Evolutionary conservation across 2,329 filamentous ascomycete species (phyloP).

Genomic region (Cylindrodendrum hubeiense): DNA sequence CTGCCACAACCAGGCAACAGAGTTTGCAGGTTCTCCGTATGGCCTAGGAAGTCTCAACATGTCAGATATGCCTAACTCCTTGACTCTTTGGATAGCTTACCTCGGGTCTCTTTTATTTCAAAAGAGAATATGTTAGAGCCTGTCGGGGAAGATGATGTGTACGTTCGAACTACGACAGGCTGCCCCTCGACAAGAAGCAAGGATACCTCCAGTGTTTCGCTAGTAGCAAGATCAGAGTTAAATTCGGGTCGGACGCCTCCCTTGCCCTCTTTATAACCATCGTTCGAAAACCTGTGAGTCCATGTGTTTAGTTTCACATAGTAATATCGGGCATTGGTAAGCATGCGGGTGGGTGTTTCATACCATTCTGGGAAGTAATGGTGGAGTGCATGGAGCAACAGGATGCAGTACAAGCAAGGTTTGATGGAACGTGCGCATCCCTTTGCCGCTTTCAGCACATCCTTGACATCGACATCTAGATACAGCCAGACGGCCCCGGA

Average conservation of each 20-base stretch:
- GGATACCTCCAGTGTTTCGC: not conserved
- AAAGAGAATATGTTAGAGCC: not conserved
- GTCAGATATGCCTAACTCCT: not conserved
- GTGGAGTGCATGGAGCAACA: not conserved
- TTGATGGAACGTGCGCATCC: not conserved
- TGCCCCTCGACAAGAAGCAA: not conserved
- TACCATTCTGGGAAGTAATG: conserved; percentile 15
- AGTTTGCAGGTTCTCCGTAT: not conserved
- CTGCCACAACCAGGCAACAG: not conserved
- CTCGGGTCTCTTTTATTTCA: not conserved
- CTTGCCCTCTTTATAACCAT: not conserved
- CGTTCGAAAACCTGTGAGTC: not conserved
- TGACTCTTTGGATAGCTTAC: not conserved
- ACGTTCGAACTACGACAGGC: not conserved
- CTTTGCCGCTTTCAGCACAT: not conserved
- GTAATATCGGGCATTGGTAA: not conserved
- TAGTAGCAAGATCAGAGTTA: not conserved
- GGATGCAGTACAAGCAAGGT: conserved; percentile 3
- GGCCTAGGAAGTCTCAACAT: not conserved
- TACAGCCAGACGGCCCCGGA: conserved; percentile 8
- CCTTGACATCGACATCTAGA: not conserved
- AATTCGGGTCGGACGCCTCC: not conserved
- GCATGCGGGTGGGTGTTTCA: not conserved
- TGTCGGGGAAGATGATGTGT: not conserved
- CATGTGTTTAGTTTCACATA: not conserved